Base-by-base conservation (phyloP, 495 filamentous ascomycete genomes). In the Symbiotaphrina buchneri region DNA sequence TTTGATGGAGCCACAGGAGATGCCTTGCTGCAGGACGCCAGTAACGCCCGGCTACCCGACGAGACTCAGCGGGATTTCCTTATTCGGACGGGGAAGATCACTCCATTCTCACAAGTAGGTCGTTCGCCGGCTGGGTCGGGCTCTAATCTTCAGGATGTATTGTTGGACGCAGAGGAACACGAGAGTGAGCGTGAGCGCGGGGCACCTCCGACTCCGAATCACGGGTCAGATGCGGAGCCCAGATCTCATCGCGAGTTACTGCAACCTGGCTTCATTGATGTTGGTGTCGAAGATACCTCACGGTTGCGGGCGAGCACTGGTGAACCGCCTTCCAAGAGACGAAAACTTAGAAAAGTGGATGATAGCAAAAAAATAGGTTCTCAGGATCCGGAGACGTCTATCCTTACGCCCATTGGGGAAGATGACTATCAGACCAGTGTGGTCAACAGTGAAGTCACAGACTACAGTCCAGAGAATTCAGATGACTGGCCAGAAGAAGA, bases 11-110 rank as follows among this genome's bases (percentile, higher is more conserved):
- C 32, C 2, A 51, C 66, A 27, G 57, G 57, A 7, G 47, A 52
- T 11, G 42, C 42, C 1, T 41, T 44, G 5, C 14, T 8, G 8
- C 14, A 7, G n/a, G 10, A 27, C 10, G 10, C 18, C 13, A 10
- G 8, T 8, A 49, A 56, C 15, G 58, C 56, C 37, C 66, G 63
- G 31, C 47, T 83, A 36, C 68, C 77, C 10, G 71, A 74, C 40
- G 87, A 95, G 52, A 81, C 63, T 10, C 68, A 77, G 31, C 65
- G 84, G 28, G 82, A 90, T 18, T 95, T 80, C 47, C 63, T 97
- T 29, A 84, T 97, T 21, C 66, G 87, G 4, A 97, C 85, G 0
- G 87, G 87, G 31, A 93, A 95, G 49, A 97, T 97, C 41, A 97
- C 87, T 0, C 87, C 87, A 0, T 95, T 97, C 36, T 74, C 83